Conservation (phyloP, 768 basidiomycete species). For the Lactarius trivialis region DNA sequence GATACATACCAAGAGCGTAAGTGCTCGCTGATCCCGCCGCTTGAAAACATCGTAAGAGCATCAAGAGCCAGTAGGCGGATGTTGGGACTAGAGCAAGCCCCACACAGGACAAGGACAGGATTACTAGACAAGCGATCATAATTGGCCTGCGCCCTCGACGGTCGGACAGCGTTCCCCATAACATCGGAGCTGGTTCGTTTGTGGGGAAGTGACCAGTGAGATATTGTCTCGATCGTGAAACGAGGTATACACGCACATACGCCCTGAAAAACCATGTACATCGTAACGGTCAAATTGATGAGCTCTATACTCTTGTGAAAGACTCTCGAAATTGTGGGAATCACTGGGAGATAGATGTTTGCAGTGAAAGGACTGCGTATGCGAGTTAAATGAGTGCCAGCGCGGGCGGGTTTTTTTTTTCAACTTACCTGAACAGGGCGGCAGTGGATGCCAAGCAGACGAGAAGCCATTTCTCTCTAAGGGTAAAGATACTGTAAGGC, state of each 20-base stretch:
- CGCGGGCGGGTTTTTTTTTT: neutral
- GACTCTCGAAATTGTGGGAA: constrained; percentile 55
- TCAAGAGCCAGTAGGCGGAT: constrained; percentile 66
- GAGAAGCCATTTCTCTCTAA: constrained; percentile 61
- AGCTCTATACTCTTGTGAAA: constrained; percentile 63
- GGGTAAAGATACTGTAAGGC: constrained; percentile 46
- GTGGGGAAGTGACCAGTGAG: neutral
- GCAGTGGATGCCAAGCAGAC: constrained; percentile 52
- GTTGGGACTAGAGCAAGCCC: constrained; percentile 50
- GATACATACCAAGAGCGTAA: constrained; percentile 53
- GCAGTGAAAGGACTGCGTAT: constrained; percentile 59
- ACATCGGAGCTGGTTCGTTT: constrained; percentile 34
- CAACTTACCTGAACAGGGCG: constrained; percentile 52
- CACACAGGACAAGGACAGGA: constrained; percentile 61
- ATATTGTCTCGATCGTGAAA: neutral
- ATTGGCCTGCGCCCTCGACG: constrained; percentile 56
- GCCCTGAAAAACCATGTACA: constrained; percentile 68
- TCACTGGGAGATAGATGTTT: constrained; percentile 75
- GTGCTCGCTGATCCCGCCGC: constrained; percentile 75
- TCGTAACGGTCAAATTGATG: constrained; percentile 75
- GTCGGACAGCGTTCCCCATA: constrained; percentile 70
- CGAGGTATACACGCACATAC: constrained; percentile 37
- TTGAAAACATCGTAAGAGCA: constrained; percentile 76
- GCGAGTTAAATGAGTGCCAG: neutral
- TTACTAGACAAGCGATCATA: constrained; percentile 53